Evolutionary conservation across 2,329 filamentous ascomycete species (phyloP), one percentile per base, ranked within the genome.

Genomic region (Epichloe glyceriae): DNA sequence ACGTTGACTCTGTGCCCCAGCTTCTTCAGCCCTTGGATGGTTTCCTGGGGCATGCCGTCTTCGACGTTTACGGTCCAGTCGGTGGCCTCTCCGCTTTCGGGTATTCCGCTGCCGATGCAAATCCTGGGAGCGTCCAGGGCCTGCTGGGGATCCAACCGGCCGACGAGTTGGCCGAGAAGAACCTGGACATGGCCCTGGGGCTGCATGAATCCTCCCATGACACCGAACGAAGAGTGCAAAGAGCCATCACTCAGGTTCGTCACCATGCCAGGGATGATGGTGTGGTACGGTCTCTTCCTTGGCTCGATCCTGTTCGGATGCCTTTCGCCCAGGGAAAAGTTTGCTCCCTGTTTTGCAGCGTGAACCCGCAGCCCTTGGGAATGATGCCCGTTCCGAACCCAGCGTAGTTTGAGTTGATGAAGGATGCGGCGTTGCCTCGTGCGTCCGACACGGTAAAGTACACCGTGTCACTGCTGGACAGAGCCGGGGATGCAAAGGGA

Each of bases 181-280:
- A 95, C 89, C 67, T 97, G 93, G 0, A 97, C 83, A 54, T 97
- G 93, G 20, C 91, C 93, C 67, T 97, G 93, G 0, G 93, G 93
- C 70, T 98, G 93, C 86, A 97, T 97, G 69, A 94, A 97, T 2
- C 89, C 91, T 49, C 93, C 93, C 93, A 97, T 97, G 53, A 97
- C 91, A 49, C 93, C 93, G 61, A 91, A 96, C 0, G 95, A 86
- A 4, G 81, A 85, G 65, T 95, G 87, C 51, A 97, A 70, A 46
- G 78, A 83, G 26, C 80, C 79, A 58, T 94, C 88, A 4, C 71
- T 70, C 17, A 79, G 64, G 58, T 93, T 88, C 0, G 93, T 97
- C 17, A 91, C 81, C 66, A 97, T 77, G 0, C 86, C 91, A 0
- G 93, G 91, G 60, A 98, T 98, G 65, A 98, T 97, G 50, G 93